Percentiles rank a stretch among this genome's conserved stretches.
phyloP scores from a whole-genome alignment of 2,329 filamentous ascomycete species.

The Trichophyton verrucosum region DNA sequence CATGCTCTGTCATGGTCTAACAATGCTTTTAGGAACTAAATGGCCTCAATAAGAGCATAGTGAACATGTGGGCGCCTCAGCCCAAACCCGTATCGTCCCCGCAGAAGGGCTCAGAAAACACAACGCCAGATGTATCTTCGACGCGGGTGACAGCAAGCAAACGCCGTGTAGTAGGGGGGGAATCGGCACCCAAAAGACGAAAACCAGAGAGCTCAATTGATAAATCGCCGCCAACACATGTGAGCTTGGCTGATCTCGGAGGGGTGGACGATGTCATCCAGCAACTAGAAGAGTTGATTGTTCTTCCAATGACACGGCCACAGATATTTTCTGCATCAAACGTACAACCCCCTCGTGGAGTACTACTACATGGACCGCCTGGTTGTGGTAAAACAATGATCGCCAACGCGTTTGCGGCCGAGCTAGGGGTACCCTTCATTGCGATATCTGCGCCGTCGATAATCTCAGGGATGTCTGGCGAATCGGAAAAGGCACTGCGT shows the following conservation, averaged over 20 bases:
- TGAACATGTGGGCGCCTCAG: constrained; percentile 44
- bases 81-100: constrained; percentile 17
- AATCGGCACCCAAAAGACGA: constrained; percentile 54
- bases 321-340: constrained; percentile 53
- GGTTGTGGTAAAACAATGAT: constrained; percentile 82
- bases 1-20: constrained; percentile 11
- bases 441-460: constrained; percentile 70
- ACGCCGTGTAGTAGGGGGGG: constrained; percentile 50
- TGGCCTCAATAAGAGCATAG: constrained; percentile 54
- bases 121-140: constrained; percentile 15
- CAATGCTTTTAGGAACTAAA: constrained; percentile 39
- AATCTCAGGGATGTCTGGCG: constrained; percentile 76
- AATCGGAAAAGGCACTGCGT: constrained; percentile 74
- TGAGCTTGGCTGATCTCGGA: constrained; percentile 60
- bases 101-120: constrained; percentile 21
- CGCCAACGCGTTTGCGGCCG: constrained; percentile 64
- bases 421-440: constrained; percentile 64
- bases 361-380: constrained; percentile 69
- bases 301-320: constrained; percentile 58
- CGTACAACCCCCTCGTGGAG: constrained; percentile 58
- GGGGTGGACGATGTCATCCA: constrained; percentile 61
- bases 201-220: constrained; percentile 48
- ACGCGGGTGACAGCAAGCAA: constrained; percentile 33
- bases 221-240: constrained; percentile 52
- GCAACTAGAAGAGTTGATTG: constrained; percentile 57